A percentile compares a stretch with the other conserved stretches of the same genome.
Evolutionary conservation across 164 flowering plant species (phyloP).

Genomic region (Annona squamosa): DNA sequence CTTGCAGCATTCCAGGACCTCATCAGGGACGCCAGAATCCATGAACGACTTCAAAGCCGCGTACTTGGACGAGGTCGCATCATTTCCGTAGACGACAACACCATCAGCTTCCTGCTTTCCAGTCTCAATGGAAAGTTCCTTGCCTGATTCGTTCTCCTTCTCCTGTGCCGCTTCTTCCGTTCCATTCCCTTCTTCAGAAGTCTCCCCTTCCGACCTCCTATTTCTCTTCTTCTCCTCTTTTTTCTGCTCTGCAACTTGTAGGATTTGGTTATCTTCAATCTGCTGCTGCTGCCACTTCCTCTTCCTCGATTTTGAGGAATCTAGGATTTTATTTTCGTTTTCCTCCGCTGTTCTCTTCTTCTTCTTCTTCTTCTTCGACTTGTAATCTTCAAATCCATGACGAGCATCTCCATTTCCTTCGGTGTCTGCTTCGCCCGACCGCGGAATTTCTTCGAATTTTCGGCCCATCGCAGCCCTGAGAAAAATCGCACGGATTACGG

Average conservation of each 20-base stretch:
- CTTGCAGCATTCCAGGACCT: slow-evolving; percentile 67
- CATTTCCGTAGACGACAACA: slow-evolving; percentile 49
- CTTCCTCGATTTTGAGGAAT: slow-evolving; percentile 5
- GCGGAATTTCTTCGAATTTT: slow-evolving; percentile 7
- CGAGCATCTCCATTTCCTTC: slow-evolving; percentile 2
- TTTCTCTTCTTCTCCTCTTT: slow-evolving; percentile 17
- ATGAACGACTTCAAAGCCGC: slow-evolving; percentile 41
- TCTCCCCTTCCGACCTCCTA: slow-evolving; percentile 11
- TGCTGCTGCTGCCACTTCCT: neutral
- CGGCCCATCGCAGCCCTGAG: slow-evolving; percentile 19
- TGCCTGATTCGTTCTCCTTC: neutral
- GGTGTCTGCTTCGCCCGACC: slow-evolving; percentile 14
- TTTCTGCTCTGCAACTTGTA: neutral
- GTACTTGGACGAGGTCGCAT: slow-evolving; percentile 36
- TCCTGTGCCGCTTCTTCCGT: slow-evolving; percentile 2
- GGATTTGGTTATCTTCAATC: neutral
- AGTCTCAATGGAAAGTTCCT: neutral
- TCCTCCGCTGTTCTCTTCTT: neutral
- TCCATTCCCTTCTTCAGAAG: slow-evolving; percentile 8
- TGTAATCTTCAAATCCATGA: neutral
- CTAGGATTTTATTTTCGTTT: slow-evolving; percentile 7
- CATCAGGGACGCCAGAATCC: slow-evolving; percentile 43
- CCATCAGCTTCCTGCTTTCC: slow-evolving; percentile 10
- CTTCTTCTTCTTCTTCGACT: slow-evolving; percentile 11
- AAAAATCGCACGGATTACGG: neutral